These are phyloP conservation scores for Alternaria sp. DNA, from an alignment of 2,329 filamentous ascomycete genomes.

Conservation along the genomic window DNA sequence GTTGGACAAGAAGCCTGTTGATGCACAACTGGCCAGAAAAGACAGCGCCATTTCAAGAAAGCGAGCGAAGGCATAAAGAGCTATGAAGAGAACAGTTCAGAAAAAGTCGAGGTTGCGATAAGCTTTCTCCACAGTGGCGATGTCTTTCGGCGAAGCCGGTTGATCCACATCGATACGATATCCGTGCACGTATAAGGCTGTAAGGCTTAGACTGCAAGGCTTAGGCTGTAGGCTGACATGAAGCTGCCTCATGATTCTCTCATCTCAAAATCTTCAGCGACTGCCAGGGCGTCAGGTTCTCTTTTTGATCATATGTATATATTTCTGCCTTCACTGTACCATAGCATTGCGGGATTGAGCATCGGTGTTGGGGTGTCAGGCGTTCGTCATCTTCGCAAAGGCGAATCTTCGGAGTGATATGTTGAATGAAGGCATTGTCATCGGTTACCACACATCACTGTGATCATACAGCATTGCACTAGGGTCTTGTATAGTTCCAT, in stretches of 20 bases:
- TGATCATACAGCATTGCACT: neutral
- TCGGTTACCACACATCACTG: neutral
- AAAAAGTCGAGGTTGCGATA: constrained; percentile 18
- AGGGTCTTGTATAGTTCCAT: neutral
- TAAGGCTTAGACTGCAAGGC: neutral
- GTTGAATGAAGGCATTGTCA: neutral
- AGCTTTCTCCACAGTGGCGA: constrained; percentile 27
- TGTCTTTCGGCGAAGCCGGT: constrained; percentile 18
- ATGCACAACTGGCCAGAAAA: constrained; percentile 1
- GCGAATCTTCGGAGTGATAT: neutral
- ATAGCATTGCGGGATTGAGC: neutral
- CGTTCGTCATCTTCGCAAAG: neutral
- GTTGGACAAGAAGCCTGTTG: constrained; percentile 8
- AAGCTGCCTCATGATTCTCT: neutral
- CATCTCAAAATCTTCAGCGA: neutral
- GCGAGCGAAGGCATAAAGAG: constrained; percentile 14
- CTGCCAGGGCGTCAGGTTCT: neutral
- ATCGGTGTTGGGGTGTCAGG: neutral
- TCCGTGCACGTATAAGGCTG: constrained; percentile 15
- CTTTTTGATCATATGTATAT: neutral
- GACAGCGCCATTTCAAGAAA: constrained; percentile 19
- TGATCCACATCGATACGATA: neutral
- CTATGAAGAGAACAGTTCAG: neutral
- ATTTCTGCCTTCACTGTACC: neutral
- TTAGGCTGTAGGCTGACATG: neutral